These are phyloP conservation scores for Botrytis deweyae DNA, from an alignment of 2,329 filamentous ascomycete species.

Conservation along the genomic window DNA sequence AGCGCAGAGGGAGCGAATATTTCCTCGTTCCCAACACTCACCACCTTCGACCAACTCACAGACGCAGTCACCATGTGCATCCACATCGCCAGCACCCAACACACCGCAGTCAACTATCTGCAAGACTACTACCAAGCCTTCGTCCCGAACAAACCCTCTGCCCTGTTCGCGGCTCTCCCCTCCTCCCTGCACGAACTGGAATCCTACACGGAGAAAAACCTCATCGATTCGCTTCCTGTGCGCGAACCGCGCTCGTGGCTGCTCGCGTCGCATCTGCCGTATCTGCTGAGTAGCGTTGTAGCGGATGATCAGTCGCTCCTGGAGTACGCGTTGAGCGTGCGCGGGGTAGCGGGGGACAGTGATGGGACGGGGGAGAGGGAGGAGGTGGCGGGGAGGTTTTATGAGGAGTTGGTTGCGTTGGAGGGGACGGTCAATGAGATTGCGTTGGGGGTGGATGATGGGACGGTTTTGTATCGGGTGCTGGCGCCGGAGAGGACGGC, in stretches of 20 bases:
- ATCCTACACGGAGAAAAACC: not conserved
- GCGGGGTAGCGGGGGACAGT: not conserved
- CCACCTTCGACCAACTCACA: constrained; percentile 21
- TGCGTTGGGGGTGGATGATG: constrained; percentile 15
- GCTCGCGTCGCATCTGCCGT: not conserved
- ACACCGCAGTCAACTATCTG: constrained; percentile 53
- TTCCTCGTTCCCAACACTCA: not conserved
- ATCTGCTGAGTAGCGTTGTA: not conserved
- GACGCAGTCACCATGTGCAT: constrained; percentile 53
- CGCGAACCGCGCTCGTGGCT: not conserved
- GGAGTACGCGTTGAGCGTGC: constrained; percentile 12
- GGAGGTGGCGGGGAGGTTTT: not conserved
- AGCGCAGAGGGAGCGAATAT: not conserved
- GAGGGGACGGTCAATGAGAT: constrained; percentile 1
- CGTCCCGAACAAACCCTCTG: constrained; percentile 35
- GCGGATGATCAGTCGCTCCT: constrained; percentile 10
- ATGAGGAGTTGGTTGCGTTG: constrained; percentile 16
- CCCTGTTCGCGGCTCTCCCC: not conserved
- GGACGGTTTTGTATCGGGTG: constrained; percentile 5
- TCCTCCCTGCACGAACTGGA: not conserved
- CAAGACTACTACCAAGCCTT: constrained; percentile 52
- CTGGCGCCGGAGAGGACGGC: constrained; percentile 16
- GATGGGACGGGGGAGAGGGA: not conserved
- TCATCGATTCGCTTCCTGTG: not conserved
- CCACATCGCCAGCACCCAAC: constrained; percentile 51